A percentile compares a stretch with the other conserved stretches of the same genome.
phyloP scores from a whole-genome alignment of 352 stramenopile genomes.

The Phytophthora sp. region DNA sequence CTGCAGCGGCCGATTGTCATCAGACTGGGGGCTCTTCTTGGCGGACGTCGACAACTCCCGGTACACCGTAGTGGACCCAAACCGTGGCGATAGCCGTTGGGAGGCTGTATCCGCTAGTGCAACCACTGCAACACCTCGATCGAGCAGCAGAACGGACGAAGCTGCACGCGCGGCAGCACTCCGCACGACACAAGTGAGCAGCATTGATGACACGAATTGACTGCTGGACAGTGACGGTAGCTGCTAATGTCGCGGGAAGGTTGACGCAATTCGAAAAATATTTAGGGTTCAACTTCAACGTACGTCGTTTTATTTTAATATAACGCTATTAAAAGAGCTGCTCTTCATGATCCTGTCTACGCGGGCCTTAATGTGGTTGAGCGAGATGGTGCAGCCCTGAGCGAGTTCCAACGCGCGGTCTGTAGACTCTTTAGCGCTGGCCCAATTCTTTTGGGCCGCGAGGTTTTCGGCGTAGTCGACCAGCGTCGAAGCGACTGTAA shows the following conservation, averaged over 20 bases:
- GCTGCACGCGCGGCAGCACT: slow-evolving; percentile 12
- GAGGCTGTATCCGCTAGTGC: not conserved
- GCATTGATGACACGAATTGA: not conserved
- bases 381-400: no score
- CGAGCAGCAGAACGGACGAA: slow-evolving; percentile 5
- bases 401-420: no score
- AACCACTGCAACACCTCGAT: not conserved
- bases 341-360: no score
- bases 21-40: no score
- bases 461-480: no score
- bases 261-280: slow-evolving; percentile 6
- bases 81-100: not conserved
- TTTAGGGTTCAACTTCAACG: slow-evolving; percentile 7
- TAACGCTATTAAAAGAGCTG: no score
- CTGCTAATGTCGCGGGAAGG: not conserved
- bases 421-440: no score
- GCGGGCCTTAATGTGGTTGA: no score
- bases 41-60: slow-evolving; percentile 14
- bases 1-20: not conserved
- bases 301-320: no score
- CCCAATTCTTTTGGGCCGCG: no score
- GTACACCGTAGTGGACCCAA: not conserved
- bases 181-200: slow-evolving; percentile 17
- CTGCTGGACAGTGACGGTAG: not conserved
- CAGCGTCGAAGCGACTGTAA: no score